Conservation (phyloP, 2,329 filamentous ascomycete genomes). For the Colletotrichum navitas region DNA sequence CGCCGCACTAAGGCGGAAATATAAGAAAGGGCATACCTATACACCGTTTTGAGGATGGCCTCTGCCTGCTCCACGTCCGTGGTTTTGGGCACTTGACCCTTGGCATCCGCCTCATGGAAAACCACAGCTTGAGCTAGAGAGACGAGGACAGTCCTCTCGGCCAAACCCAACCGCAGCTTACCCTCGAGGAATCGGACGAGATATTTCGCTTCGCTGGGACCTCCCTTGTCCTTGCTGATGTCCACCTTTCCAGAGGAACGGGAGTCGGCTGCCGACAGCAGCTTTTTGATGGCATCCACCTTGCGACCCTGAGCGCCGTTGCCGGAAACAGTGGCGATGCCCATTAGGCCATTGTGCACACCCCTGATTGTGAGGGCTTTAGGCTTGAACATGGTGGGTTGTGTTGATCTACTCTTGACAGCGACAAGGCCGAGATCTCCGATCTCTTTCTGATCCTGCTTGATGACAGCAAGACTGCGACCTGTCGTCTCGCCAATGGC, state of each 20-base stretch:
- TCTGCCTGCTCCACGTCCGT: slow-evolving; percentile 87
- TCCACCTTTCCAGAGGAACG: slow-evolving; percentile 82
- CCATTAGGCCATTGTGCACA: slow-evolving; percentile 89
- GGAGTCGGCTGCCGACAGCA: slow-evolving; percentile 90
- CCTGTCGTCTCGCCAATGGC: slow-evolving; percentile 96
- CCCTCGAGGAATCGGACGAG: slow-evolving; percentile 94
- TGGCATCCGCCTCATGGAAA: slow-evolving; percentile 80
- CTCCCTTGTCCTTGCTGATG: slow-evolving; percentile 92
- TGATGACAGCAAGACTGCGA: slow-evolving; percentile 88
- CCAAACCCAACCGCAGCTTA: slow-evolving; percentile 90
- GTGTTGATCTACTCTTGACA: slow-evolving; percentile 93
- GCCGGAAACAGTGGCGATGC: slow-evolving; percentile 87
- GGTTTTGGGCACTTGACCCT: slow-evolving; percentile 78
- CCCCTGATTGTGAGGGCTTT: slow-evolving; percentile 88
- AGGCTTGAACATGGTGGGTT: slow-evolving; percentile 98
- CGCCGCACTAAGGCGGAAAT: background rate
- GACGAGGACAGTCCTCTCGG: slow-evolving; percentile 92
- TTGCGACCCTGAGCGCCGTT: slow-evolving; percentile 91
- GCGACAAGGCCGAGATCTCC: slow-evolving; percentile 95
- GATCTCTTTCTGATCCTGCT: slow-evolving; percentile 95
- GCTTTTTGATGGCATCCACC: slow-evolving; percentile 94
- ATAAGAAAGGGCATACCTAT: slow-evolving; percentile 69
- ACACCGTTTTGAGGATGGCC: slow-evolving; percentile 87
- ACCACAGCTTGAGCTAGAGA: slow-evolving; percentile 91
- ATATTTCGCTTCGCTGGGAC: slow-evolving; percentile 94